A percentile compares a stretch with the other conserved stretches of the same genome.
These are phyloP conservation scores for Cystobasidium onofrii DNA, from an alignment of 768 basidiomycete species.

Conservation along the genomic window DNA sequence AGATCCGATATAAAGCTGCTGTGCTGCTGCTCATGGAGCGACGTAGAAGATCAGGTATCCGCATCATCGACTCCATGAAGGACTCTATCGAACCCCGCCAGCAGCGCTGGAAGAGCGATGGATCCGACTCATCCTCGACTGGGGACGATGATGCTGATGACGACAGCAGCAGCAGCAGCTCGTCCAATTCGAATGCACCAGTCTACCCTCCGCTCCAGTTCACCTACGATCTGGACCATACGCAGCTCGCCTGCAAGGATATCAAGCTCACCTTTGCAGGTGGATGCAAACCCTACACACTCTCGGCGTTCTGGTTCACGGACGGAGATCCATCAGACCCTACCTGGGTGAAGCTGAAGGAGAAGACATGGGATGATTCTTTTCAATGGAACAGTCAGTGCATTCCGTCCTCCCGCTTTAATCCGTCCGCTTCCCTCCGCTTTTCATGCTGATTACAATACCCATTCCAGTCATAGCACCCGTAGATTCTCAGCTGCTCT, in stretches of 20 bases:
- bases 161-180: not conserved
- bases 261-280: not conserved
- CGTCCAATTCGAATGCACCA: no score
- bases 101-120: not conserved
- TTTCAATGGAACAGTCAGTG: constrained; percentile 14
- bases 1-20: not conserved
- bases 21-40: not conserved
- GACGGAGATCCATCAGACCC: not conserved
- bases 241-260: not conserved
- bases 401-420: not conserved
- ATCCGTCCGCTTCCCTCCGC: not conserved
- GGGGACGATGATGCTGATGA: not conserved
- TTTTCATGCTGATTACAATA: not conserved
- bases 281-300: not conserved
- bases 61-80: not conserved
- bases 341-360: not conserved
- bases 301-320: not conserved
- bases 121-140: not conserved
- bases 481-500: not conserved
- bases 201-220: constrained; percentile 1
- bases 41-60: not conserved
- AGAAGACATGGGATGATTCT: constrained; percentile 4
- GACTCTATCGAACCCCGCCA: not conserved
- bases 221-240: not conserved
- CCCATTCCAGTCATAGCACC: not conserved